Evolutionary conservation across 345 rosid species (phyloP).

Genomic region (Geranium rotundifolium): DNA sequence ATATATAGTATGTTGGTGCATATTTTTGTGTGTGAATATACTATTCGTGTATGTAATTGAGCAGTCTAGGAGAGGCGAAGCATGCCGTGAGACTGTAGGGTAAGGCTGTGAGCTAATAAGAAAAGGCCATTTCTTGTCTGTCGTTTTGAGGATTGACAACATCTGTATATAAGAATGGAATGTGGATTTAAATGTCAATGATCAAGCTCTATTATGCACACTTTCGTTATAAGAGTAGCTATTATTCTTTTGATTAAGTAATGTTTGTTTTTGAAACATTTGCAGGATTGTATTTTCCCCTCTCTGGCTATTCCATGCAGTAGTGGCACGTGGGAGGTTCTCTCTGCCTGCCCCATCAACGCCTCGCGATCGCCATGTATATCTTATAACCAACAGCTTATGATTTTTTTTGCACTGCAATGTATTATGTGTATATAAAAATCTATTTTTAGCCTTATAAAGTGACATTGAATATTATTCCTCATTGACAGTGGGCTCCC

Average conservation of each 20-base stretch:
- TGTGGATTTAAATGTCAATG: no score
- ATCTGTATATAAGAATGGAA: neutral
- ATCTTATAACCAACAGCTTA: neutral
- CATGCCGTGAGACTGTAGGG: no score
- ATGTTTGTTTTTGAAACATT: neutral
- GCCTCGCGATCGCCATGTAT: slow-evolving; percentile 78
- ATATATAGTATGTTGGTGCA: neutral
- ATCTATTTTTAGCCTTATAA: neutral
- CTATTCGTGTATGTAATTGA: no score
- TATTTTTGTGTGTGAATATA: no score
- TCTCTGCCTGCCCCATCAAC: slow-evolving; percentile 82
- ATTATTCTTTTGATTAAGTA: no score
- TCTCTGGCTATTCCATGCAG: slow-evolving; percentile 75
- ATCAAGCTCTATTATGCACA: no score
- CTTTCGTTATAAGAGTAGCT: no score
- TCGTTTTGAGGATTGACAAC: neutral
- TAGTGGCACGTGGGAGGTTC: slow-evolving; percentile 76
- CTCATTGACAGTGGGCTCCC: slow-evolving; percentile 84
- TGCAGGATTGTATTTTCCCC: slow-evolving; percentile 70
- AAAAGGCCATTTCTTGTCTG: neutral
- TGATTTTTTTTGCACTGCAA: neutral
- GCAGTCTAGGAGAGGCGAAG: no score
- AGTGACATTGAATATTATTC: slow-evolving; percentile 5
- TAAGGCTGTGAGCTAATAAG: neutral
- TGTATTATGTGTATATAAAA: neutral